These are phyloP conservation scores for Phytophthora podocarpi DNA, from an alignment of 352 stramenopile genomes.

Conservation along the genomic window DNA sequence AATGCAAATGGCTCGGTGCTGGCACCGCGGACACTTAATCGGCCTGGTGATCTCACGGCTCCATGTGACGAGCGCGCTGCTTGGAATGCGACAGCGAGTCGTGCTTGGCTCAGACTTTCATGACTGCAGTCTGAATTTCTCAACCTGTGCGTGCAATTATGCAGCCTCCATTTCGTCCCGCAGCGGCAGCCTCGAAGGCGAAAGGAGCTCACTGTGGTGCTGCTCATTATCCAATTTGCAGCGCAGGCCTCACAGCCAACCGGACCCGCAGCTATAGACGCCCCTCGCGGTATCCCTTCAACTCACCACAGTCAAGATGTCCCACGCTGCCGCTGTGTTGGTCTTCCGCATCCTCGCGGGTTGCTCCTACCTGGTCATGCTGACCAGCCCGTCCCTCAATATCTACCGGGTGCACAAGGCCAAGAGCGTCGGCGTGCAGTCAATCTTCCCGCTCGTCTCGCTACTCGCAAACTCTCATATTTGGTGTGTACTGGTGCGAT, in stretches of 20 bases:
- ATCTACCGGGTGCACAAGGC: conserved; percentile 46
- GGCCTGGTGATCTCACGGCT: not conserved
- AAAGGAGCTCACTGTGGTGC: conserved; percentile 10
- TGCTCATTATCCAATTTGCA: conserved; percentile 24
- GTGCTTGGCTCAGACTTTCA: no score
- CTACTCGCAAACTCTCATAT: conserved; percentile 52
- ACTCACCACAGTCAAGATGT: conserved; percentile 20
- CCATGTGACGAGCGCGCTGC: conserved; percentile 23
- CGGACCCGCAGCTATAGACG: not conserved
- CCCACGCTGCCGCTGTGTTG: conserved; percentile 18
- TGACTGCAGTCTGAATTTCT: conserved; percentile 18
- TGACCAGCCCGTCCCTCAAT: conserved; percentile 47
- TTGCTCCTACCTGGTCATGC: conserved; percentile 34
- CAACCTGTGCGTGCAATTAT: conserved; percentile 25
- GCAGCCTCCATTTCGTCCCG: conserved; percentile 10
- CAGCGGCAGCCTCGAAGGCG: no score
- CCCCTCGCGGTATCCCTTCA: conserved; percentile 23
- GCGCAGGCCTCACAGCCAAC: conserved; percentile 6
- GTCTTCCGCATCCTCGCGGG: conserved; percentile 28
- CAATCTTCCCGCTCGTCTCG: conserved; percentile 52
- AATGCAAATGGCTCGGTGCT: not conserved
- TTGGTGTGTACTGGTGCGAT: conserved; percentile 21
- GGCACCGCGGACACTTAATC: not conserved
- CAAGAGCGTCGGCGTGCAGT: conserved; percentile 41
- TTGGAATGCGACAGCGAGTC: conserved; percentile 18